Evolutionary conservation across 1,284 basidiomycete species (phyloP).

Genomic region (Puccinia coronata): DNA sequence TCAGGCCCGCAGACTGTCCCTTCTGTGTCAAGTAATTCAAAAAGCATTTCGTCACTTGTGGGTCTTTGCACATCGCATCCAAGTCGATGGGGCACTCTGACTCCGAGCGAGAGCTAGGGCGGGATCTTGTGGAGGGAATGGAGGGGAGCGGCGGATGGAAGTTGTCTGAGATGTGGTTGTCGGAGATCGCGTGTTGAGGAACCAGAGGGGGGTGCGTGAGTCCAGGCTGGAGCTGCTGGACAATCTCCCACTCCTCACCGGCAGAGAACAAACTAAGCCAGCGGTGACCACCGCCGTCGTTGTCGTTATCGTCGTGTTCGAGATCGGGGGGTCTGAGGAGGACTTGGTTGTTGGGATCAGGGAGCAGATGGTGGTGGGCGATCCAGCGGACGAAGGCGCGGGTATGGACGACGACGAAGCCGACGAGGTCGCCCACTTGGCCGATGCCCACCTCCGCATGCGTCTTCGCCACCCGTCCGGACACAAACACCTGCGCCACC

Average conservation of each 20-base stretch:
- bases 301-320: not conserved
- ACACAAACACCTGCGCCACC: slow-evolving; percentile 38
- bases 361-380: too few species aligned
- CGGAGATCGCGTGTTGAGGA: too few species aligned
- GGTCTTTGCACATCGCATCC: slow-evolving; percentile 19
- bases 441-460: too few species aligned
- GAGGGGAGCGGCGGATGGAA: not conserved
- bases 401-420: slow-evolving; percentile 15
- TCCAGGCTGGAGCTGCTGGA: not conserved
- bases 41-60: slow-evolving; percentile 24
- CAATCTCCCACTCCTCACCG: not conserved
- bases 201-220: too few species aligned
- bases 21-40: not conserved
- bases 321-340: not conserved
- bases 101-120: not conserved
- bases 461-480: not conserved
- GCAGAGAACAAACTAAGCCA: not conserved
- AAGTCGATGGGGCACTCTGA: not conserved
- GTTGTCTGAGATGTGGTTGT: not conserved
- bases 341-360: not conserved
- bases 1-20: slow-evolving; percentile 19
- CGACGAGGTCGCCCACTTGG: too few species aligned
- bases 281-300: too few species aligned
- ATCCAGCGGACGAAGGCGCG: slow-evolving; percentile 26
- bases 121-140: not conserved